phyloP scores from a whole-genome alignment of 2,329 filamentous ascomycete genomes.

The Scedosporium aurantiacum region DNA sequence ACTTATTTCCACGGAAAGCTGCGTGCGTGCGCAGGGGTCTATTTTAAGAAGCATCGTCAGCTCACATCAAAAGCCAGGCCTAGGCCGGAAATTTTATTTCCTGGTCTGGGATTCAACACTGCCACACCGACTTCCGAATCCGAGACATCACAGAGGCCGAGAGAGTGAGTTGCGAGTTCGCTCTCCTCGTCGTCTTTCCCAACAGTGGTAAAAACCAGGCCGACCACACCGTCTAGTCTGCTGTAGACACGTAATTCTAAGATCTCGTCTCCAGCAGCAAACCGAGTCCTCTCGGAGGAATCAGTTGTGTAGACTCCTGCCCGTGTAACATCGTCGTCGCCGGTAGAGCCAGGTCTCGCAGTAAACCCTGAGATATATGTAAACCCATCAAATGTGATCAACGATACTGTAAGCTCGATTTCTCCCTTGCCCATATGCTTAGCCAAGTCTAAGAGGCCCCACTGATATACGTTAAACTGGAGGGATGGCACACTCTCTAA shows the following conservation, averaged over 20 bases:
- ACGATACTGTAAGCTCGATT: not conserved
- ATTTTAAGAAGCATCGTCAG: too few species aligned
- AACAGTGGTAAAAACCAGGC: not conserved
- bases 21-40: too few species aligned
- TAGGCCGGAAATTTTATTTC: not conserved
- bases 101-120: not conserved
- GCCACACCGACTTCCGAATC: not conserved
- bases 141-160: not conserved
- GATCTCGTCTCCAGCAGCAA: not conserved
- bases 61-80: not conserved
- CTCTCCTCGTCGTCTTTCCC: not conserved
- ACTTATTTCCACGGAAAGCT: too few species aligned
- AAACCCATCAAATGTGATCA: not conserved
- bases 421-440: not conserved
- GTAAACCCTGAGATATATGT: not conserved
- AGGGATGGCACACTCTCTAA: not conserved
- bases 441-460: not conserved
- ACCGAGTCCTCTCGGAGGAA: not conserved
- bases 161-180: not conserved
- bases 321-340: not conserved
- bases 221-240: not conserved
- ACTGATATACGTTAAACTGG: not conserved
- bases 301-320: not conserved
- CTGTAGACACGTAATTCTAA: not conserved
- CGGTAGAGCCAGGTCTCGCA: not conserved